Base-by-base conservation (phyloP, 177 flowering plant genomes). In the Vitis hybrid region DNA sequence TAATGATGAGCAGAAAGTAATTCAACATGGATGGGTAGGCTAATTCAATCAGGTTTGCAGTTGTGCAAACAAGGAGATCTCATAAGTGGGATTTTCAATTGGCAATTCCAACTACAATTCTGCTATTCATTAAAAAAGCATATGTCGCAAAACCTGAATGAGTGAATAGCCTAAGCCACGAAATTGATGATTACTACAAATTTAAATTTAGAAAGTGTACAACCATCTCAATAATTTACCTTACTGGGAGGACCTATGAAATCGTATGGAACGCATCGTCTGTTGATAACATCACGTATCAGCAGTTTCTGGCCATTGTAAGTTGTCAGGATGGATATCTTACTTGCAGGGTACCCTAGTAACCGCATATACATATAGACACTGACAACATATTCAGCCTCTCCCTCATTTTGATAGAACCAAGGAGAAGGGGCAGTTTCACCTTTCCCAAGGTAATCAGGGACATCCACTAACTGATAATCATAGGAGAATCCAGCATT, bases 341-440 rank as follows among this genome's bases (percentile, higher is more conserved):
- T 95, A 72, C 75, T 91, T 26, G 97, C 97, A 65, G 98, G 97
- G 65, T 93, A 95, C 34, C 99, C 99, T 14, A 95, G 81, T 62
- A 93, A 80, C 11, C 97, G 93, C 98, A 95, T 91, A 77, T 90
- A 95, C 11, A 93, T 91, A 71, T 90, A 95, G 45, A 91, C 91
- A 79, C 99, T 93, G 66, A 93, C 98, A 67, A 93, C 64, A 70
- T 93, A 93, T 76, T 95, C 99, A 34, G 99, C 99, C 81, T 95
- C 99, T 68, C 98, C 99, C 80, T 89, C 98, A 74, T 95, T 95
- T 68, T 95, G 99, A 79, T 93, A 93, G 70, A 95, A 95, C 98
- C 98, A 95, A 14, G 99, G 98, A 48, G 98, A 95, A 60, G 99
- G 99, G 15, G 98, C 93, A 68, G 70, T 77, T 80, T 95, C 99